A percentile compares a stretch with the other conserved stretches of the same genome.
Conservation (phyloP, 306 rosid species). For the cucumber (Cucumis sativus) region DNA sequence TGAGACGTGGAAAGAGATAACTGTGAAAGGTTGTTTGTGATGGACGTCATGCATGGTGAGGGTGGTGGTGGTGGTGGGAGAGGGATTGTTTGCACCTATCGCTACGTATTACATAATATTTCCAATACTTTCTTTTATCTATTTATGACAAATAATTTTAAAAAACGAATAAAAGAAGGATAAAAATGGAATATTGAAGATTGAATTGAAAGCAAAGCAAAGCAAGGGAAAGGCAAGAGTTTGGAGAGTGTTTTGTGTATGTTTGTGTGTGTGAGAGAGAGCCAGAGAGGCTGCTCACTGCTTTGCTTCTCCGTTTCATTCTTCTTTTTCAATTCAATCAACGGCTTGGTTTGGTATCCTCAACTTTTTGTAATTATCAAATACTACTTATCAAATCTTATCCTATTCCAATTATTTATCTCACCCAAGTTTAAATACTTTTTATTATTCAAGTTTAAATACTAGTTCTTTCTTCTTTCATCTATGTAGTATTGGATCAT, state of each 20-base stretch:
- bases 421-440: background rate
- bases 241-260: background rate
- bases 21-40: background rate
- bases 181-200: constrained; percentile 13
- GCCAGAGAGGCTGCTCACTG: background rate
- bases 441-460: background rate
- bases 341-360: background rate
- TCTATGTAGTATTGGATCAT: too few species aligned
- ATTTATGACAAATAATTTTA: background rate
- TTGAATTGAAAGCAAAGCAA: constrained; percentile 66
- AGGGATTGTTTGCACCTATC: constrained; percentile 1
- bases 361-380: background rate
- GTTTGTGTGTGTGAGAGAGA: background rate
- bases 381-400: too few species aligned
- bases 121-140: background rate
- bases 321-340: background rate
- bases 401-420: background rate
- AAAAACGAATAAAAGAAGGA: background rate
- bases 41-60: constrained; percentile 2
- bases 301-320: background rate
- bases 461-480: too few species aligned
- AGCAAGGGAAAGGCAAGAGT: constrained; percentile 30
- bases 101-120: background rate
- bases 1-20: background rate
- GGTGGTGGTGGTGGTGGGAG: background rate